Evolutionary conservation across 441 rosid genomes (phyloP).

Genomic region (Biscutella auriculata): DNA sequence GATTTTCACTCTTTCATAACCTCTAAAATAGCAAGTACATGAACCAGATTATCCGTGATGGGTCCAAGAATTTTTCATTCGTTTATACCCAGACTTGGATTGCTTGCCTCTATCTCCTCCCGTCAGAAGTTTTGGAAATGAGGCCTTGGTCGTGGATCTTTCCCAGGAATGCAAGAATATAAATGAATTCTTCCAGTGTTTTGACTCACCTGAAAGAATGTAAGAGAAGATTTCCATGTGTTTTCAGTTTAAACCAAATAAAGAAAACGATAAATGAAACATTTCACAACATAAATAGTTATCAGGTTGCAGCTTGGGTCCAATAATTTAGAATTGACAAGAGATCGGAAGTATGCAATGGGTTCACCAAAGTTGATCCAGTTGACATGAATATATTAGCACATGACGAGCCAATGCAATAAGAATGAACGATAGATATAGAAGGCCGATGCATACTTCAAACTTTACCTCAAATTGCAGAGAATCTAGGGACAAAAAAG

Average conservation of each 20-base stretch:
- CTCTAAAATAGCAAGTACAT: slow-evolving; percentile 39
- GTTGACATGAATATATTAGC: neutral
- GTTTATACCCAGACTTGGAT: slow-evolving; percentile 12
- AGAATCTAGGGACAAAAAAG: slow-evolving; percentile 29
- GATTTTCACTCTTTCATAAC: slow-evolving; percentile 65
- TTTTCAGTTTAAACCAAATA: neutral
- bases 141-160: slow-evolving; percentile 73
- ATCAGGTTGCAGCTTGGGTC: slow-evolving; percentile 1
- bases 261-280: neutral
- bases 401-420: neutral
- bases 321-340: neutral
- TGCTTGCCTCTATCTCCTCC: slow-evolving; percentile 57
- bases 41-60: slow-evolving; percentile 28
- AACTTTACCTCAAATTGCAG: slow-evolving; percentile 77
- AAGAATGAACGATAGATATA: neutral
- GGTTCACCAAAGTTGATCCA: slow-evolving; percentile 8
- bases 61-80: slow-evolving; percentile 23
- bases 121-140: slow-evolving; percentile 66
- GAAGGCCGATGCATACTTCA: slow-evolving; percentile 1
- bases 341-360: neutral
- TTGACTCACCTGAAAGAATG: slow-evolving; percentile 58
- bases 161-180: slow-evolving; percentile 61
- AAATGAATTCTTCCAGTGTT: slow-evolving; percentile 90
- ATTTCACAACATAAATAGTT: neutral
- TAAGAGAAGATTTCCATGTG: neutral